These are phyloP conservation scores for Didymella keratinophila DNA, from an alignment of 2,329 filamentous ascomycete species.

Conservation along the genomic window DNA sequence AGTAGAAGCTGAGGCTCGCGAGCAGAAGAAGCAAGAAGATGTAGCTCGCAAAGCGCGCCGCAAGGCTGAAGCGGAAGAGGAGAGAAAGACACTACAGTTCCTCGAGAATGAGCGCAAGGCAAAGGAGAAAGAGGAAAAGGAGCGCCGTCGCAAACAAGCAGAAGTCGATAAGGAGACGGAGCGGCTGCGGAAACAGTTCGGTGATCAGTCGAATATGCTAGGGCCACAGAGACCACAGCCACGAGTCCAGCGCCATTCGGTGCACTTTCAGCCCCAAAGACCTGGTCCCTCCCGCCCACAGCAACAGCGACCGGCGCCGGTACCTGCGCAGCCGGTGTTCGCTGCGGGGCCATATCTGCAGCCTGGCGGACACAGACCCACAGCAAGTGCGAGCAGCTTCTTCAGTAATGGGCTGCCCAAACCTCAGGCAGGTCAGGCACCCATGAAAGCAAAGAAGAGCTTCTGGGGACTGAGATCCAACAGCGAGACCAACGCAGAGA, in stretches of 20 bases:
- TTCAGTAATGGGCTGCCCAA: conserved; percentile 45
- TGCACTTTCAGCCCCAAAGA: conserved; percentile 28
- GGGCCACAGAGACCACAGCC: conserved; percentile 26
- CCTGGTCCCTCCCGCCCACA: conserved; percentile 23
- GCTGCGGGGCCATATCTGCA: conserved; percentile 44
- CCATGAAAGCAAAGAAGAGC: conserved; percentile 47
- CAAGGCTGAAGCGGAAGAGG: conserved; percentile 65
- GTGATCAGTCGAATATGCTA: conserved; percentile 53
- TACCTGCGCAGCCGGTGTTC: conserved; percentile 27
- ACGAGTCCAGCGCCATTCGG: conserved; percentile 36
- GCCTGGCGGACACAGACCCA: conserved; percentile 35
- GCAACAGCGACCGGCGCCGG: conserved; percentile 28
- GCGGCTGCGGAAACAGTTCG: conserved; percentile 73
- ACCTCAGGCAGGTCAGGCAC: conserved; percentile 28
- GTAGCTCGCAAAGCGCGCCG: conserved; percentile 63
- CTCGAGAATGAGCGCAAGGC: conserved; percentile 57
- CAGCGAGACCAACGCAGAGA: conserved; percentile 42
- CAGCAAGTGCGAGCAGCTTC: conserved; percentile 45
- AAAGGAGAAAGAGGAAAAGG: conserved; percentile 72
- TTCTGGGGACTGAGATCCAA: conserved; percentile 48
- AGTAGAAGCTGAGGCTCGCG: conserved; percentile 54
- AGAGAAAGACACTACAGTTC: conserved; percentile 49
- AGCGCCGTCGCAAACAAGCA: conserved; percentile 61
- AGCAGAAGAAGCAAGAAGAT: conserved; percentile 56
- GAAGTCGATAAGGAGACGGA: conserved; percentile 77